Base-by-base conservation (phyloP, 164 flowering plant species). In the Piper betle region DNA sequence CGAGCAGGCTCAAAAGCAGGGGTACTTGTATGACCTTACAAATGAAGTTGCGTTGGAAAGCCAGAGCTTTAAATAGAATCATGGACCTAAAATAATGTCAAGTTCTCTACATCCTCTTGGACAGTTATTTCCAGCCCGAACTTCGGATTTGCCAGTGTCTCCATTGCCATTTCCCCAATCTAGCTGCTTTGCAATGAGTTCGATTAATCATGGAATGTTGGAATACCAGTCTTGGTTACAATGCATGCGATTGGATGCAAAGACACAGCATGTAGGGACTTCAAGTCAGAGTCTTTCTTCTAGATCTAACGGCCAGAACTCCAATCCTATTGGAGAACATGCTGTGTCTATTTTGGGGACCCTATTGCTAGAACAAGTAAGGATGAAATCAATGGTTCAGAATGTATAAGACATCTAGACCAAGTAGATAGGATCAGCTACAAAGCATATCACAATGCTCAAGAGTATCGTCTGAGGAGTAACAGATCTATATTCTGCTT, bases 331-430 rank as follows among this genome's bases (percentile, higher is more conserved):
- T 53, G 72, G 64, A 55, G 62, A 43, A 8, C 69, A 65, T 52
- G 81, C 74, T 62, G 53, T 64, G 89, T 93, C 76, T 96, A 93
- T 73, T 89, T 80, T 73, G 96, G 94, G 58, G 96, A 94, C 52
- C 94, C 97, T 10, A 75, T 82, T n/a, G 84, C 75, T 41, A 61
- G 50, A 20, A 62, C 76, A 52, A 61, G 68, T 37, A 80, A 76
- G 55, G 83, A 76, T 53, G 80, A 67, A 40, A 56, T 48, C 17
- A 64, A 57, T 20, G 82, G 74, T 56, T 70, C 69, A 50, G 64
- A 65, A 55, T 58, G 71, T 25, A 61, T 77, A 4, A 66, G 68
- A 17, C 75, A 68, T 72, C 68, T 75, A 64, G 66, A 38, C 41
- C 82, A 74, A 42, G 66, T 64, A 57, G 80, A 65, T 64, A 67